Conservation (phyloP, 1,284 basidiomycete species). For the Leccinum fallax region DNA sequence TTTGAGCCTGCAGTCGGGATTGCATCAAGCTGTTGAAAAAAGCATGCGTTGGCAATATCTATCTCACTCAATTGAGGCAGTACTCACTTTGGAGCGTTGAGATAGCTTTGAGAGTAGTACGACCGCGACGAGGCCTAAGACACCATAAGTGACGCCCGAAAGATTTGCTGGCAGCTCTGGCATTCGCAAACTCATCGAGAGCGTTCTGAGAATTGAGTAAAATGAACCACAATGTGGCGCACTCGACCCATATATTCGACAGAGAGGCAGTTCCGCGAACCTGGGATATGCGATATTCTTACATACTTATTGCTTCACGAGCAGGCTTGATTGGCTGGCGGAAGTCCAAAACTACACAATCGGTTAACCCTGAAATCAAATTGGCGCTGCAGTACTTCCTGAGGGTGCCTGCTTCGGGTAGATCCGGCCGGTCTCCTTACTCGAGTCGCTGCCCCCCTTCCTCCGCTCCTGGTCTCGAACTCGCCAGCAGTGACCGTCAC, state of each 20-base stretch:
- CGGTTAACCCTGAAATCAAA: not conserved
- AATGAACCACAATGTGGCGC: no score
- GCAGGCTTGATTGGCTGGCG: not conserved
- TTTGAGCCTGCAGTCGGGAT: not conserved
- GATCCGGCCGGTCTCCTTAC: no score
- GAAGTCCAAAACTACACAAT: not conserved
- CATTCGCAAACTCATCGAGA: conserved; percentile 2
- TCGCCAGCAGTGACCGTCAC: no score
- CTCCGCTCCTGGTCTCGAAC: no score
- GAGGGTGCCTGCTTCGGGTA: no score
- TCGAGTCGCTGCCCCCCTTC: no score
- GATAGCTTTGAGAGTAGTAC: not conserved
- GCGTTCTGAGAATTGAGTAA: not conserved
- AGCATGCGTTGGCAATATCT: not conserved
- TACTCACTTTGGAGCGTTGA: conserved; percentile 4
- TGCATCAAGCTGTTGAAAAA: not conserved
- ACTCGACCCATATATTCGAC: not conserved
- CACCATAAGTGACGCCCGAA: not conserved
- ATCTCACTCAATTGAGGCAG: not conserved
- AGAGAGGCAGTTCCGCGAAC: not conserved
- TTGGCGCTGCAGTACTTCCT: no score
- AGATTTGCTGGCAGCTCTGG: not conserved
- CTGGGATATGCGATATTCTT: not conserved
- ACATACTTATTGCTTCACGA: not conserved
- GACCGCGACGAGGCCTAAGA: not conserved